Evolutionary conservation across 2,329 filamentous ascomycete genomes (phyloP).

Genomic region (Sporothrix curviconia): DNA sequence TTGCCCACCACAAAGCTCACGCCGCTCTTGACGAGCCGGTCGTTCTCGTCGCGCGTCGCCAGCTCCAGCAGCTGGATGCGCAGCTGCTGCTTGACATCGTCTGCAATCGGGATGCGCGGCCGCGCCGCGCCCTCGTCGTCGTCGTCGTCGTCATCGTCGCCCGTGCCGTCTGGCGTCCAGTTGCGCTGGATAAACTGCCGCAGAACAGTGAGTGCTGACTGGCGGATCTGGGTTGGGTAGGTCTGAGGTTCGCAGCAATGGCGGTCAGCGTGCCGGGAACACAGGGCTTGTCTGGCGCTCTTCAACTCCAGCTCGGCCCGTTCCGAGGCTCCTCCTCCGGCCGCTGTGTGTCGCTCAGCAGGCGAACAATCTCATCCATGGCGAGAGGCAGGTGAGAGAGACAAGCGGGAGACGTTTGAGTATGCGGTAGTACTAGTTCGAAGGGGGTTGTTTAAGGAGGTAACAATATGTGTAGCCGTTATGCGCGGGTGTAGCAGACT

Average conservation of each 20-base stretch:
- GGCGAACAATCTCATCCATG: slow-evolving; percentile 88
- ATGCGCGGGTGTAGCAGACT: not conserved
- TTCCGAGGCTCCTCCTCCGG: slow-evolving; percentile 67
- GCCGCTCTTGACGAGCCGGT: slow-evolving; percentile 82
- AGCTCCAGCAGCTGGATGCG: slow-evolving; percentile 70
- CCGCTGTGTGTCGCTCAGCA: slow-evolving; percentile 82
- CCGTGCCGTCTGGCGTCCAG: slow-evolving; percentile 73
- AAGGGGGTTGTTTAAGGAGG: too few relatives aligned
- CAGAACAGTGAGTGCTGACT: slow-evolving; percentile 72
- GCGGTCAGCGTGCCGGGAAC: slow-evolving; percentile 75
- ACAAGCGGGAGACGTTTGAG: too few relatives aligned
- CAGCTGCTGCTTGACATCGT: slow-evolving; percentile 66
- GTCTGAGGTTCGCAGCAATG: slow-evolving; percentile 71
- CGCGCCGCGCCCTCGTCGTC: slow-evolving; percentile 44
- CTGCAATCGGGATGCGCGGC: slow-evolving; percentile 58
- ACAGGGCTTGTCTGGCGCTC: slow-evolving; percentile 61
- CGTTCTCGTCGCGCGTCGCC: slow-evolving; percentile 63
- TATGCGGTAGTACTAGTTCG: not conserved
- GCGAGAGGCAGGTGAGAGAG: slow-evolving; percentile 2
- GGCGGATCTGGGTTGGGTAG: slow-evolving; percentile 68
- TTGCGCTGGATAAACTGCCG: slow-evolving; percentile 77
- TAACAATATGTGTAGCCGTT: too few relatives aligned
- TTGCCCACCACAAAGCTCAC: slow-evolving; percentile 80
- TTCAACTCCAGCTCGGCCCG: slow-evolving; percentile 79
- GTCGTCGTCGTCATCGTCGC: slow-evolving; percentile 65